Base-by-base conservation (phyloP, 2,329 filamentous ascomycete genomes). In the Penicillium sp. region DNA sequence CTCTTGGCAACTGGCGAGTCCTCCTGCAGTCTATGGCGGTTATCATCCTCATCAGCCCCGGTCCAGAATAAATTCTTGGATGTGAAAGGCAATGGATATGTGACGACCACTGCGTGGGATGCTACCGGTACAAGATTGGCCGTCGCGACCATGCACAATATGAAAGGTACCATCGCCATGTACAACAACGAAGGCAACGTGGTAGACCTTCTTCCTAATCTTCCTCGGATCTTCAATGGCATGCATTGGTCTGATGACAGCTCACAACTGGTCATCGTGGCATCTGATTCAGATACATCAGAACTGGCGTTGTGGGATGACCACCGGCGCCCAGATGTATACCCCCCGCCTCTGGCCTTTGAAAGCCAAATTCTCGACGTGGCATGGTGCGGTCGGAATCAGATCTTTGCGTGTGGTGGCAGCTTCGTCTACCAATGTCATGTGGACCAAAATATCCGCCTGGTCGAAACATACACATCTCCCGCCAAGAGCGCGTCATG, bases 91-190 rank as follows among this genome's bases (percentile, higher is more conserved):
- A 56, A 61, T 31, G 50, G 45, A 11, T 61, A 59, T 37, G 65
- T 72, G 30, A 70, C 68, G 8, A 62, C 68, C 2, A 56, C 70
- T 26, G 63, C 66, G 2, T 73, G 70, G 70, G 61, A 70, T 46
- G 62, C 65, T 1, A 49, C 56, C 11, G 70, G 70, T 14, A 56
- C 61, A 22, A 62, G 67, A 41, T 50, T 73, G 32, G 70, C 69
- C 15, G 64, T 72, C 12, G 69, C 70, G 11, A 70, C 68, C 14
- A 69, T 64, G 40, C 61, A 59, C 35, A 61, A 69, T 33, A 55
- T 62, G 45, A 57, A 62, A 23, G 67, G 67, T 11, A 59, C 66
- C 10, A 64, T 72, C 39, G 60, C 60, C 41, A 67, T 68, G 55
- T 72, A 65, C 47, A 62, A 70, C 29, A 56, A 62, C 10, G 54